These are phyloP conservation scores for Pseudopyricularia javanii DNA, from an alignment of 2,329 filamentous ascomycete genomes.

Conservation along the genomic window DNA sequence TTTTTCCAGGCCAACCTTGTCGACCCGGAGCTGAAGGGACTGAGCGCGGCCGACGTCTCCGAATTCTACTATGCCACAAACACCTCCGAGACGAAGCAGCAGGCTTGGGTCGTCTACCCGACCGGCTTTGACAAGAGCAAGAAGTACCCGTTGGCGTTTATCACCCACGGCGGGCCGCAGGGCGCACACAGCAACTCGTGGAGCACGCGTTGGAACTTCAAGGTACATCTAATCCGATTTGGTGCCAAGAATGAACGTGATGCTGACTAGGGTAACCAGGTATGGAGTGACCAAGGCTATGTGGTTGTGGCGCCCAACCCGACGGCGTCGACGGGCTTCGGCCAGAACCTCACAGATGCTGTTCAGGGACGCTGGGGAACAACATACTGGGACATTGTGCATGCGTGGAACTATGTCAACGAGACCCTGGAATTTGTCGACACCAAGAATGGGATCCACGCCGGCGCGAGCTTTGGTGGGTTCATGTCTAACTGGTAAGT, in stretches of 20 bases:
- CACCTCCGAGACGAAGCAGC: constrained; percentile 17
- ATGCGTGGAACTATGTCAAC: constrained; percentile 38
- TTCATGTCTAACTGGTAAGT: constrained; percentile 41
- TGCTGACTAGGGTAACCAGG: constrained; percentile 4
- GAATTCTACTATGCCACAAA: constrained; percentile 18
- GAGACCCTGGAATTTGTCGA: constrained; percentile 37
- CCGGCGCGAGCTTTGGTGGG: constrained; percentile 41
- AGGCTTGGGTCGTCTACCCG: constrained; percentile 20
- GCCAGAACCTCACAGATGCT: constrained; percentile 38
- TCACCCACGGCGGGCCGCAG: constrained; percentile 42
- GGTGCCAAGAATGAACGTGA: no score
- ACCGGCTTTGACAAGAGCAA: constrained; percentile 20
- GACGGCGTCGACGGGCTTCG: constrained; percentile 39
- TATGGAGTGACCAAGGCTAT: constrained; percentile 45
- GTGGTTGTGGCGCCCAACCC: constrained; percentile 42
- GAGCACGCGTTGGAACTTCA: constrained; percentile 41
- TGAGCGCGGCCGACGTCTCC: constrained; percentile 17
- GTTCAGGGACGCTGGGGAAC: constrained; percentile 38
- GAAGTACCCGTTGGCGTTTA: constrained; percentile 39
- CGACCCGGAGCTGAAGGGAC: constrained; percentile 18
- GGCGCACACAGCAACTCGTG: constrained; percentile 37
- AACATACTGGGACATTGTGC: constrained; percentile 40
- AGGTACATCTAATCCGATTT: constrained; percentile 7
- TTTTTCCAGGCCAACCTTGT: constrained; percentile 22
- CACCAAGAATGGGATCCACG: constrained; percentile 32